Evolutionary conservation across 225 moss, liverwort and hornwort species (phyloP).

Genomic region (Straminergon stramineum): DNA sequence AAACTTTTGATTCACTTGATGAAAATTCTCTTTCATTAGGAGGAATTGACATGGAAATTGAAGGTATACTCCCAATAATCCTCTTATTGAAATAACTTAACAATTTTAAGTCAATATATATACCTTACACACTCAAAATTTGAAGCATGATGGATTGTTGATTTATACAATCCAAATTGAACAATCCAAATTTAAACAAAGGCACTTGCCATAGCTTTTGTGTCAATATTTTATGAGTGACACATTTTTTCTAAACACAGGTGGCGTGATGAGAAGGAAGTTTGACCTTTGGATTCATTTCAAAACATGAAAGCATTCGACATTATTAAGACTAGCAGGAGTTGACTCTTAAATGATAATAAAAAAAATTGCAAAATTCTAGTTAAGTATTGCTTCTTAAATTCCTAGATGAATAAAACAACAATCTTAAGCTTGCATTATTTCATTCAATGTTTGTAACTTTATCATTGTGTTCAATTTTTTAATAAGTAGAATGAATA

Average conservation of each 20-base stretch:
- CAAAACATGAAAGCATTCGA: slow-evolving; percentile 15
- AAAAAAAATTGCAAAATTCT: slow-evolving; percentile 9
- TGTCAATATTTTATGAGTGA: slow-evolving; percentile 6
- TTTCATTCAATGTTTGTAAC: background rate
- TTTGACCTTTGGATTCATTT: slow-evolving; percentile 5
- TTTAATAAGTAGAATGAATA: background rate
- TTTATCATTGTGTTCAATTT: background rate
- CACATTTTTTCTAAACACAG: background rate
- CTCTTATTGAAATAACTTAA: background rate
- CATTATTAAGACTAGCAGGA: slow-evolving; percentile 7
- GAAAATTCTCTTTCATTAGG: slow-evolving; percentile 13
- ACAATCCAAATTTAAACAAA: background rate
- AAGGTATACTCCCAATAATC: slow-evolving; percentile 19
- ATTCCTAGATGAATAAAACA: background rate
- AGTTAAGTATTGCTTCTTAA: slow-evolving; percentile 13
- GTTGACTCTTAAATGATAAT: slow-evolving; percentile 6
- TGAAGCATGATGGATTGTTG: background rate
- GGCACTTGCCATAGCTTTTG: background rate
- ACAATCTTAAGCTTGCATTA: background rate
- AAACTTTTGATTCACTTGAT: background rate
- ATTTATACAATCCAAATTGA: background rate
- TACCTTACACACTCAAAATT: background rate
- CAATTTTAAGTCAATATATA: background rate
- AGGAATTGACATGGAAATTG: slow-evolving; percentile 59
- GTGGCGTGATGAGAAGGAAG: slow-evolving; percentile 14